Evolutionary conservation across 1,139 yeast genomes (phyloP).

Genomic region (Yamadazyma triangularis): DNA sequence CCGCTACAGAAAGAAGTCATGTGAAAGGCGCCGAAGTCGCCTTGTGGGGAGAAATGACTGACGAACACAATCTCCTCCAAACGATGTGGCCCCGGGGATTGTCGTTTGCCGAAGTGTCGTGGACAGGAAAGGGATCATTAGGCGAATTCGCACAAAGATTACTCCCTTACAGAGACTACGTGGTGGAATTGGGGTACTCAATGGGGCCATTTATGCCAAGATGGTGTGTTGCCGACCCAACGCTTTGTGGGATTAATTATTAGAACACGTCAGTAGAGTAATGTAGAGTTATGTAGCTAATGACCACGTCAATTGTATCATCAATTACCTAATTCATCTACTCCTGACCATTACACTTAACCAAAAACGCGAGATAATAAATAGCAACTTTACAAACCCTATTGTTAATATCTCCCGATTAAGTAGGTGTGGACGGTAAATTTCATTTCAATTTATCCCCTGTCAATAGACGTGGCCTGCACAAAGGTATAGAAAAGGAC

Average conservation of each 20-base stretch:
- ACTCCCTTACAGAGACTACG: conserved; percentile 38
- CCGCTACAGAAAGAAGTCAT: conserved; percentile 24
- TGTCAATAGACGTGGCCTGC: no score
- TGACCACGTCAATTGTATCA: no score
- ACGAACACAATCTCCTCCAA: conserved; percentile 27
- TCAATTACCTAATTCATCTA: no score
- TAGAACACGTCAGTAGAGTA: no score
- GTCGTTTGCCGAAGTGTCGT: conserved; percentile 41
- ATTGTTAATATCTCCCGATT: no score
- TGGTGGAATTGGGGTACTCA: conserved; percentile 28
- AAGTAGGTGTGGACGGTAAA: no score
- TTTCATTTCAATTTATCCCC: no score
- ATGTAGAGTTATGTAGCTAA: no score
- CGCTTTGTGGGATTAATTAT: neutral
- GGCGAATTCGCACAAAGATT: conserved; percentile 32
- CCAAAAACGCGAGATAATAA: no score
- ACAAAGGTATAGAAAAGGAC: no score
- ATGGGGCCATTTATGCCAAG: neutral
- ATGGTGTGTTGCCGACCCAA: neutral
- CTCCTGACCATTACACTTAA: no score
- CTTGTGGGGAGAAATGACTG: conserved; percentile 43
- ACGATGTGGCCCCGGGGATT: conserved; percentile 47
- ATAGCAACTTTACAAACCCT: no score
- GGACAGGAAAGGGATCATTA: conserved; percentile 40
- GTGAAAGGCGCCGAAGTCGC: conserved; percentile 43